phyloP scores from a whole-genome alignment of 1,284 basidiomycete genomes.

The Fomitopsis palustris region DNA sequence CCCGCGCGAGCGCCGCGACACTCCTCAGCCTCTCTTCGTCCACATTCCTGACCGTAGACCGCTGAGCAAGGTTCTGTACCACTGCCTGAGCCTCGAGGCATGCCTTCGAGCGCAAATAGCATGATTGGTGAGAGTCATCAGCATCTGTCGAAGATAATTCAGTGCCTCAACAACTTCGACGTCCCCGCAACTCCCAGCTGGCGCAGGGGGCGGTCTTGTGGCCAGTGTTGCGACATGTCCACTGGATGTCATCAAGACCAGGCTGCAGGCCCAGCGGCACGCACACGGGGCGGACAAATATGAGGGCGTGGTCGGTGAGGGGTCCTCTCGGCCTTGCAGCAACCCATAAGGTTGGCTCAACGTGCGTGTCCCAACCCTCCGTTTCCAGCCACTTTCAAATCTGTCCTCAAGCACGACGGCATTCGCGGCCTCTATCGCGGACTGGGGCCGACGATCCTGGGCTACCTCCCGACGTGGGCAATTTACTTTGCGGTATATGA shows the following conservation, averaged over 20 bases:
- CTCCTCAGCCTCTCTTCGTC: not conserved
- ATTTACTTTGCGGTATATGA: slow-evolving; percentile 99
- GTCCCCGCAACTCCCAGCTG: slow-evolving; percentile 43
- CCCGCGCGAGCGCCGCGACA: not conserved
- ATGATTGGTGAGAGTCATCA: slow-evolving; percentile 56
- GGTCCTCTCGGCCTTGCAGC: slow-evolving; percentile 20
- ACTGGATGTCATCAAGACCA: slow-evolving; percentile 96
- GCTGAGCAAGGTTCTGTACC: slow-evolving; percentile 38
- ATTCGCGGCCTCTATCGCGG: slow-evolving; percentile 89
- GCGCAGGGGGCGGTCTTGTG: slow-evolving; percentile 85
- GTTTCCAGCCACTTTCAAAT: slow-evolving; percentile 61
- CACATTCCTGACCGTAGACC: slow-evolving; percentile 1
- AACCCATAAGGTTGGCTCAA: slow-evolving; percentile 19
- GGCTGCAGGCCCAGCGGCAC: slow-evolving; percentile 86
- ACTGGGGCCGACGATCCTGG: slow-evolving; percentile 91
- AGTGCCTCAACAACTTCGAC: slow-evolving; percentile 7
- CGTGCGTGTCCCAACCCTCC: slow-evolving; percentile 16
- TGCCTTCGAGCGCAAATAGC: slow-evolving; percentile 69
- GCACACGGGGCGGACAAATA: slow-evolving; percentile 67
- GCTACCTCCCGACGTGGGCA: slow-evolving; percentile 96
- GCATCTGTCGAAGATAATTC: slow-evolving; percentile 8
- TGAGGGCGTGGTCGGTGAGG: slow-evolving; percentile 71
- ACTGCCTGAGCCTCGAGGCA: slow-evolving; percentile 55
- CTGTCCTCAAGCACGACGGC: slow-evolving; percentile 74
- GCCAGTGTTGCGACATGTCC: slow-evolving; percentile 95